Percentiles rank a stretch among this genome's conserved stretches.
These are phyloP conservation scores for Suhomyces yuchorum DNA, from an alignment of 1,139 yeast species.

Conservation along the genomic window DNA sequence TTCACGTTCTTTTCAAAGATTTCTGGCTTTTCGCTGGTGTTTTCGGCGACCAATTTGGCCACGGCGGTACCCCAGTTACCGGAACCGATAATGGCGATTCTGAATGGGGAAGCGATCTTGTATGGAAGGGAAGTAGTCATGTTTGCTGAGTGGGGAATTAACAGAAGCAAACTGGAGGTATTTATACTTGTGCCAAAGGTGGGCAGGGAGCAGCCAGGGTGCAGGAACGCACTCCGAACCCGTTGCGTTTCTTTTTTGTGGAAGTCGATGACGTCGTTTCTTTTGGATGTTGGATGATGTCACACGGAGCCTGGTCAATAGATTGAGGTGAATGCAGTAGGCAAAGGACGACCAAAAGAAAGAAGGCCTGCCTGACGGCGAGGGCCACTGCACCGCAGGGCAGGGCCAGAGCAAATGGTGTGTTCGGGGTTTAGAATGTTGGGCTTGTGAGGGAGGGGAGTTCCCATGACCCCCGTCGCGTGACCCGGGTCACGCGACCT, in stretches of 20 bases:
- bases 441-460: conserved; percentile 2
- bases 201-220: conserved; percentile 7
- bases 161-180: conserved; percentile 1
- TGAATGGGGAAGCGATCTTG: conserved; percentile 43
- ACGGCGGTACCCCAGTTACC: conserved; percentile 56
- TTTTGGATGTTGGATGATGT: conserved; percentile 13
- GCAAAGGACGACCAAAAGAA: too few species aligned
- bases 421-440: conserved; percentile 7
- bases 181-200: conserved; percentile 6
- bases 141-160: neutral
- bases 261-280: conserved; percentile 13
- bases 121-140: conserved; percentile 39
- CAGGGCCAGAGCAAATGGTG: too few species aligned
- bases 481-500: neutral
- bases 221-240: conserved; percentile 11
- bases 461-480: neutral
- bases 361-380: too few species aligned
- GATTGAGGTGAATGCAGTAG: neutral
- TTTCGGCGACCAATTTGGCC: conserved; percentile 50
- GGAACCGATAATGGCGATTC: conserved; percentile 47
- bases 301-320: conserved; percentile 9
- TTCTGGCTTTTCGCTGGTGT: conserved; percentile 43
- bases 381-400: too few species aligned
- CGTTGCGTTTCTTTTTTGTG: conserved; percentile 9
- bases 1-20: conserved; percentile 41